Conservation (phyloP, 75 land plant genomes). For the Pinus albicaulis region DNA sequence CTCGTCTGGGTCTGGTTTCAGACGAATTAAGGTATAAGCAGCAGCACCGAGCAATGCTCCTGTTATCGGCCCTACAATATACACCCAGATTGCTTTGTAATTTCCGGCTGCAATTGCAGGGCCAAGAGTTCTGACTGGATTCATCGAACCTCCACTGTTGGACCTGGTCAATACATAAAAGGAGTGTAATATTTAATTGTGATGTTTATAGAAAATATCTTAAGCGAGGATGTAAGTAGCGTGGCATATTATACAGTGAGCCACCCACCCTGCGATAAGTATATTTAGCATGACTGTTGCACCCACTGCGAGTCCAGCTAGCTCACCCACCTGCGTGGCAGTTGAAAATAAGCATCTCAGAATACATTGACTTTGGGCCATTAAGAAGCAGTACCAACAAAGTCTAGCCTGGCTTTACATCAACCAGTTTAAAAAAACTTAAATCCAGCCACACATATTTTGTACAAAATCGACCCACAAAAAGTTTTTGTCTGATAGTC, state of each 20-base stretch:
- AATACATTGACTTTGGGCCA: no score
- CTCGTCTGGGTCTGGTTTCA: not conserved
- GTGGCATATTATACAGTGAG: no score
- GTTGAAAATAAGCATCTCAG: no score
- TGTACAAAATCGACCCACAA: no score
- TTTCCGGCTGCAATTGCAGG: constrained; percentile 64
- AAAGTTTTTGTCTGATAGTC: no score
- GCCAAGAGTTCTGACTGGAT: constrained; percentile 68
- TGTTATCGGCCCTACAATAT: constrained; percentile 48
- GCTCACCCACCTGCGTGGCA: constrained; percentile 67
- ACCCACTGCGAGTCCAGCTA: constrained; percentile 94
- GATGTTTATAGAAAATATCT: no score
- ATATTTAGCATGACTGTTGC: constrained; percentile 87
- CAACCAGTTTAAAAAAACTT: no score
- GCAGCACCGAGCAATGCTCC: constrained; percentile 59
- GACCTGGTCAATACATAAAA: constrained; percentile 15
- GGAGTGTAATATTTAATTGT: no score
- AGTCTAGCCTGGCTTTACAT: no score
- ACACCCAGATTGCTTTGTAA: constrained; percentile 66
- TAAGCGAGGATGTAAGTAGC: no score
- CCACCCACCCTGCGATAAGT: constrained; percentile 76
- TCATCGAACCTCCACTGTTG: constrained; percentile 68
- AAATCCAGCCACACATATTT: no score
- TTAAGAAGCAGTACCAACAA: no score
- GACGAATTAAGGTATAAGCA: constrained; percentile 34